A percentile compares a stretch with the other conserved stretches of the same genome.
phyloP scores from a whole-genome alignment of 768 basidiomycete species.

The Cystofilobasidium ferigula region DNA sequence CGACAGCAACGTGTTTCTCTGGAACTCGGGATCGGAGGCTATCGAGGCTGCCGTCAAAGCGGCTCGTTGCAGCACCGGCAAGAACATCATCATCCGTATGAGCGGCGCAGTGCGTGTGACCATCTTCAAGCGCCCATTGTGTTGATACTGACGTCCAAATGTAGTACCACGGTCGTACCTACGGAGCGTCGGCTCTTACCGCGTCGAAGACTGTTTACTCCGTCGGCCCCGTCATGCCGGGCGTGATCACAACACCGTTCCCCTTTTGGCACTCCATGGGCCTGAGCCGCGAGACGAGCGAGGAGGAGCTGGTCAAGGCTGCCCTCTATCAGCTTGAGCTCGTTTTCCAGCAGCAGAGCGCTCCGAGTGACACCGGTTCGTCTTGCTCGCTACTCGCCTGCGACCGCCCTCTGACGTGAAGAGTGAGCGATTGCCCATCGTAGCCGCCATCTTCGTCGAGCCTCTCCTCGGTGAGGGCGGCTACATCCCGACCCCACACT shows the following conservation, averaged over 20 bases:
- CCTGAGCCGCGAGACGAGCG: slow-evolving; percentile 47
- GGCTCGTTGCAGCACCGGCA: slow-evolving; percentile 62
- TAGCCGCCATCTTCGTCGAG: slow-evolving; percentile 81
- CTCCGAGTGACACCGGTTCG: slow-evolving; percentile 57
- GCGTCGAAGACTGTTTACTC: slow-evolving; percentile 71
- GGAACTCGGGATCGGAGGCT: slow-evolving; percentile 92
- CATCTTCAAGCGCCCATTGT: too few relatives aligned
- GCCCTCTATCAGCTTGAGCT: slow-evolving; percentile 77
- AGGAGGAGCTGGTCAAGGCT: slow-evolving; percentile 49
- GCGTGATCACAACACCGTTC: slow-evolving; percentile 63
- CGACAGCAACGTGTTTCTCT: slow-evolving; percentile 90
- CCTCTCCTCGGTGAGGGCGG: slow-evolving; percentile 92
- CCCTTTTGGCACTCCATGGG: slow-evolving; percentile 88
- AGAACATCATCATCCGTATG: slow-evolving; percentile 81
- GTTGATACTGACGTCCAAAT: too few relatives aligned
- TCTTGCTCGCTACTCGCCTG: background rate
- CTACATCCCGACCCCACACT: slow-evolving; percentile 74
- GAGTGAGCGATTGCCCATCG: background rate
- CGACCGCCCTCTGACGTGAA: background rate
- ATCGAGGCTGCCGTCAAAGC: slow-evolving; percentile 83
- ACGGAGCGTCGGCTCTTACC: slow-evolving; percentile 42
- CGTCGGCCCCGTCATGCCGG: slow-evolving; percentile 29
- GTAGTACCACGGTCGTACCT: slow-evolving; percentile 82
- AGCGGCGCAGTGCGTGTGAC: slow-evolving; percentile 50
- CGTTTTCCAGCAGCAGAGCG: slow-evolving; percentile 63